Percentiles rank a stretch among this genome's conserved stretches.
Evolutionary conservation across 2,329 filamentous ascomycete species (phyloP).

Genomic region (Ophiostoma sp.): DNA sequence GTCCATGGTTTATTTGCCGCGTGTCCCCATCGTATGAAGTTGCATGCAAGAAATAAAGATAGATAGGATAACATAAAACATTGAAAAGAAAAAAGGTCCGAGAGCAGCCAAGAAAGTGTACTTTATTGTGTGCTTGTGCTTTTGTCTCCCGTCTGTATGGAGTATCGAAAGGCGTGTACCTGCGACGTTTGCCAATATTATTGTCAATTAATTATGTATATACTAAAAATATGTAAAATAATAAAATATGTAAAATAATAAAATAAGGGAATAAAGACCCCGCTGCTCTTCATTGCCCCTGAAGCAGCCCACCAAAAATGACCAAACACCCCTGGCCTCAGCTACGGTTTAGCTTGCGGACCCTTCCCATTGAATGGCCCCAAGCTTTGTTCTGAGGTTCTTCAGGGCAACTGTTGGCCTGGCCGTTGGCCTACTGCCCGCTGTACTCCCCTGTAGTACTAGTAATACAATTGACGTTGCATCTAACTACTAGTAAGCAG

Average conservation of each 20-base stretch:
- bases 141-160: background rate
- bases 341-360: conserved; percentile 20
- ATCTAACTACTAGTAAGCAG: background rate
- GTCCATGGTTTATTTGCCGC: background rate
- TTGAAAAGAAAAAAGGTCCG: background rate
- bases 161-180: background rate
- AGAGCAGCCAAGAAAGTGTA: background rate
- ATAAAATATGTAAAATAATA: background rate
- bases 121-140: background rate
- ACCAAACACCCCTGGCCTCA: conserved; percentile 16
- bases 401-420: conserved; percentile 5
- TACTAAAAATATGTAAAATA: background rate
- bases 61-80: background rate
- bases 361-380: conserved; percentile 8
- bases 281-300: conserved; percentile 4
- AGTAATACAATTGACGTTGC: background rate
- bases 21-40: conserved; percentile 9
- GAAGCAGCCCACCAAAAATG: conserved; percentile 8
- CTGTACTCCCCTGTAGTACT: background rate
- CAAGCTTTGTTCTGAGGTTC: background rate
- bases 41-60: background rate
- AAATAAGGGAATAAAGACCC: background rate
- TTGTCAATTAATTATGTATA: background rate
- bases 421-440: background rate
- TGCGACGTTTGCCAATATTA: background rate